Evolutionary conservation across 371 early-diverging fungal species (phyloP).

Genomic region (Mucor velutinosus): DNA sequence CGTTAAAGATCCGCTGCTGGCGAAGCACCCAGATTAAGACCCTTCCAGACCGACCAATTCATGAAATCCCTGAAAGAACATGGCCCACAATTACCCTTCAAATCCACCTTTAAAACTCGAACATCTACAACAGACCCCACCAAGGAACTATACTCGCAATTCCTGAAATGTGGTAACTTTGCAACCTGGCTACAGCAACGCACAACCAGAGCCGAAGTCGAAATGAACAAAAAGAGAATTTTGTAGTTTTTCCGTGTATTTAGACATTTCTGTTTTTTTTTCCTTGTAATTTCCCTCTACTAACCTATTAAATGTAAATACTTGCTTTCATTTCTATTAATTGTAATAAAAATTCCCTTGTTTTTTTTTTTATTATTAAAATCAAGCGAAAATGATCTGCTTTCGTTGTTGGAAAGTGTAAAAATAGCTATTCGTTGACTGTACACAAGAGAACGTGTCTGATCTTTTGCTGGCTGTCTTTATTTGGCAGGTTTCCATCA

Average conservation of each 20-base stretch:
- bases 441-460: constrained; percentile 31
- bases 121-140: constrained; percentile 44
- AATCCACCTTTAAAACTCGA: constrained; percentile 54
- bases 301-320: not conserved
- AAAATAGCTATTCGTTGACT: not conserved
- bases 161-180: constrained; percentile 93
- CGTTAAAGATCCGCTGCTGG: constrained; percentile 12
- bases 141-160: constrained; percentile 81
- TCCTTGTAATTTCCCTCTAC: not conserved
- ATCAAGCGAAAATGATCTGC: not conserved
- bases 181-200: constrained; percentile 91
- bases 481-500: constrained; percentile 39
- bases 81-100: constrained; percentile 55
- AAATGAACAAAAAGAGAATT: constrained; percentile 2
- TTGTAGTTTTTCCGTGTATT: not conserved
- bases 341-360: not conserved
- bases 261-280: not conserved
- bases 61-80: constrained; percentile 58
- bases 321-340: not conserved
- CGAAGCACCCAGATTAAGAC: constrained; percentile 45
- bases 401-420: not conserved
- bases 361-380: not conserved
- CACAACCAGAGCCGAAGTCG: constrained; percentile 66
- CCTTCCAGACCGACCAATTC: constrained; percentile 58
- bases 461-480: constrained; percentile 20